Evolutionary conservation across 805 yeast species (phyloP), one percentile per base, ranked within the genome.

Genomic region (Cyberlindnera samutprakarnensis): DNA sequence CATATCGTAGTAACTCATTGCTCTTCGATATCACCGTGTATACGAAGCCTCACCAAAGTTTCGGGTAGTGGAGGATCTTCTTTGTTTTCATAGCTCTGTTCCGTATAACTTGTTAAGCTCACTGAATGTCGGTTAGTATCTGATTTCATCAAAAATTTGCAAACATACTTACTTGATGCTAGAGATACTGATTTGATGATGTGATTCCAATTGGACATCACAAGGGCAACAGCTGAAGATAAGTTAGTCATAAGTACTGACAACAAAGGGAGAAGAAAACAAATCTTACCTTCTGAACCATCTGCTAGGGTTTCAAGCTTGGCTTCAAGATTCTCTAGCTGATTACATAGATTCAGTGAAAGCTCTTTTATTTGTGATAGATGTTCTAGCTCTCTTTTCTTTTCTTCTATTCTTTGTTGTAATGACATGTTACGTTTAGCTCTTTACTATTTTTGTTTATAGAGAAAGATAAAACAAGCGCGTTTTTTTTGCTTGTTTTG

Each of bases 181-280:
- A 80, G 54, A 9, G 79, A 68, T 0, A 78, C 70, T 3, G 82
- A 68, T 36, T 72, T 62, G 14, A 75, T 58, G 14, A 79, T 76
- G 35, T 69, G 72, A 34, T 69, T 67, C 88, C 88, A 79, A 43
- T 75, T 78, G 3, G 72, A 62, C 44, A 81, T 62, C 2, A 79
- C 71, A 5, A 65, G 54, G 3, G 73, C 71, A 6, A 76, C 77
- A 23, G 78, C 69, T 46, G 10, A 3, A 13, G 31, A 26, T 3
- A 12, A 7, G 44, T 47, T 39, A 43, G 44, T 41, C 25, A 5
- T 5, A 5, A 8, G 13, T 7, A 6, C 4, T 5, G 14, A 7
- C 22, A 6, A n/a, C 7, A 19, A 16, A 17, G 9, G 4, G 23
- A 7, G 8, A 7, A 6, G 11, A 4, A 21, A 42, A n/a, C n/a